Evolutionary conservation across 2,329 filamentous ascomycete species (phyloP).

Genomic region (Fonsecaea monophora): DNA sequence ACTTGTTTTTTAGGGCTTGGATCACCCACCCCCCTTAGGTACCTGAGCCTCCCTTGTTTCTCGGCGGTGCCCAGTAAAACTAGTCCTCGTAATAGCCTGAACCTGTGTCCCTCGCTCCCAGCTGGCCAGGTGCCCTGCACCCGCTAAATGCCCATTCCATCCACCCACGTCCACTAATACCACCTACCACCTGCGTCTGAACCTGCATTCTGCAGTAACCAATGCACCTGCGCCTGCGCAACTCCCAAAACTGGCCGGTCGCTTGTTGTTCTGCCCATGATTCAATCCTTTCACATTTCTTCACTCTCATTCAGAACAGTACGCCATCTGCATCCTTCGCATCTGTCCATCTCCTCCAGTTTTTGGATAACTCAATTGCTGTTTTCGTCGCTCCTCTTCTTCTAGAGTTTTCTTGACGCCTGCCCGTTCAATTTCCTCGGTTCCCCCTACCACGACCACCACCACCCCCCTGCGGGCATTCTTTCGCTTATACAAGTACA

Average conservation of each 20-base stretch:
- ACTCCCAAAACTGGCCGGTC: not conserved
- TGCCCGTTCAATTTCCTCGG: not conserved
- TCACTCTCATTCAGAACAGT: not conserved
- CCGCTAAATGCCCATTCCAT: not conserved
- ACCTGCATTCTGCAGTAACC: slow-evolving; percentile 4
- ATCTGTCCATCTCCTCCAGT: not conserved
- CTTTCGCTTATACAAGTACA: slow-evolving; percentile 18
- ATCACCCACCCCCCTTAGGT: not conserved
- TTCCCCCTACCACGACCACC: not conserved
- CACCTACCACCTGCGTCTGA: slow-evolving; percentile 3
- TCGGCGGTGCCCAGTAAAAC: not conserved
- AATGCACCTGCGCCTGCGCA: slow-evolving; percentile 1
- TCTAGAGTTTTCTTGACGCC: not conserved
- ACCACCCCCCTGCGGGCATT: slow-evolving; percentile 3
- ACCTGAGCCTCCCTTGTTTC: not conserved
- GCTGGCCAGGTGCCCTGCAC: not conserved
- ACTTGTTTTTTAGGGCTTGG: not conserved
- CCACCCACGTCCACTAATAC: not conserved
- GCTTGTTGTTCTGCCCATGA: not conserved
- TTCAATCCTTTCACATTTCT: slow-evolving; percentile 8
- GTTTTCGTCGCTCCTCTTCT: not conserved
- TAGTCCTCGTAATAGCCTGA: not conserved
- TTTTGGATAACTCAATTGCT: slow-evolving; percentile 1
- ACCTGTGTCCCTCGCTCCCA: not conserved
- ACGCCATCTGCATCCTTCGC: not conserved